Base-by-base conservation (phyloP, 2,329 filamentous ascomycete species). In the Ophiostoma sp. region DNA sequence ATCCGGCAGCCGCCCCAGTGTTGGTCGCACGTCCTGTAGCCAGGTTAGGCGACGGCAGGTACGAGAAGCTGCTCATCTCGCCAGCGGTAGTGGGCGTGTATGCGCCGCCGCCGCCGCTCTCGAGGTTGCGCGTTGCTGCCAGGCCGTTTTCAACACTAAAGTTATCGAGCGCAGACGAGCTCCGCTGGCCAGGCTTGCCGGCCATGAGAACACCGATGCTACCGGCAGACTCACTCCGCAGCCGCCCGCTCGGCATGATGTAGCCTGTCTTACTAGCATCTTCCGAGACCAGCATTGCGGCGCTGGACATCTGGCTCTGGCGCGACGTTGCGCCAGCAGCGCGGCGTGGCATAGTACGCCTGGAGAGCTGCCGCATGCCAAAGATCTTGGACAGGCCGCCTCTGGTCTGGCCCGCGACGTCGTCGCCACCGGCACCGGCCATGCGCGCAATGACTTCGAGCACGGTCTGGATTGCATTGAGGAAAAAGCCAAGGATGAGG, bases 321-420 rank as follows among this genome's bases (percentile, higher is more conserved):
- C 92, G 86, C 7, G 89, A 89, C 38, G 84, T 82, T 16, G 85
- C 86, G 0, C 72, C 71, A 66, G 71, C 76, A 70, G 83, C 84
- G 70, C 85, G 86, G 64, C 86, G 86, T 69, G 86, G 86, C 71
- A 85, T 44, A 11, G 63, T 81, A 65, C 93, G 87, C 71, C 90
- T 87, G 12, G 91, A 91, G 55, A 97, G 82, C 77, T 97, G 93
- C 64, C 93, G 90, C 84, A 93, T 92, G 66, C 93, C 93, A 75
- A 97, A 96, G 63, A 93, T 92, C 79, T 93, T 97, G 73, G 89
- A 89, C 67, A 99, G 82, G 8, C 93, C 94, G 75, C 95, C 94
- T 76, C 92, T 83, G 66, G 88, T 87, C 72, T 90, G 86, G 52
- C 89, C 89, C 66, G 83, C 84, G 52, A 84, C 81, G 72, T 89